Evolutionary conservation across 768 basidiomycete species (phyloP), one percentile per base, ranked within the genome.

Genomic region (Flagelloscypha sp.): DNA sequence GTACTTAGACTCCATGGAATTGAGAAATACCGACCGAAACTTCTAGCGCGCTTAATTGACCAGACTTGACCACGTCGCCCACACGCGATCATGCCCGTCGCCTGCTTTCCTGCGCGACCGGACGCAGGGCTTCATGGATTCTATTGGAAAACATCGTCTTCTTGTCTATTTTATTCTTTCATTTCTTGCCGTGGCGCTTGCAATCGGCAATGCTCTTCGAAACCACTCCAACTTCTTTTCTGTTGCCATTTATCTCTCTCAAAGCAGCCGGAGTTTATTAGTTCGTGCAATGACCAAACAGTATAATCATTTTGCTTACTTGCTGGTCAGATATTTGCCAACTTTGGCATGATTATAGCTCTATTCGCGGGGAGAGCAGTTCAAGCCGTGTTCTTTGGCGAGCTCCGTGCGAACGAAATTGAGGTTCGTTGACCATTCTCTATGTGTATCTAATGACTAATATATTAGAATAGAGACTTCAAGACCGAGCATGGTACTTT

Each of bases 401-500:
- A 80, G 9, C 65, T 99, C 24, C 69, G 92, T 31, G 65, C 89
- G 9, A 80, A 83, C 32, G 94, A 99, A 61, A 70, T 97, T 28
- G 94, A 99, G 77, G 94, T 89, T 52, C 30, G 73, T 54, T 7
- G 15, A 18, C 17, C 7, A 28, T 15, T 12, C 22, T 24, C 28
- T 16, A 6, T 18, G 6, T 5, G 17, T 19, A 9, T 30, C 16
- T 30, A 20, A 19, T 30, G n/a, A 8, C 20, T 10, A 35, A 17
- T 29, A 41, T 35, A 5, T n/a, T 35, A 11, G n/a, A 21, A 12
- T 52, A 99, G 94, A 83, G 93, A 19, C 69, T 99, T 1, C 95
- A 97, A 56, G 94, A 98, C 54, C 74, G 88, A 44, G 74, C 89
- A 20, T 98, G 95, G 94, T 92, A 93, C 63, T 95, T 95, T 61